Evolutionary conservation across 2,329 filamentous ascomycete genomes (phyloP), one percentile per base, ranked within the genome.

Genomic region (Microdochium trichocladiopsis): DNA sequence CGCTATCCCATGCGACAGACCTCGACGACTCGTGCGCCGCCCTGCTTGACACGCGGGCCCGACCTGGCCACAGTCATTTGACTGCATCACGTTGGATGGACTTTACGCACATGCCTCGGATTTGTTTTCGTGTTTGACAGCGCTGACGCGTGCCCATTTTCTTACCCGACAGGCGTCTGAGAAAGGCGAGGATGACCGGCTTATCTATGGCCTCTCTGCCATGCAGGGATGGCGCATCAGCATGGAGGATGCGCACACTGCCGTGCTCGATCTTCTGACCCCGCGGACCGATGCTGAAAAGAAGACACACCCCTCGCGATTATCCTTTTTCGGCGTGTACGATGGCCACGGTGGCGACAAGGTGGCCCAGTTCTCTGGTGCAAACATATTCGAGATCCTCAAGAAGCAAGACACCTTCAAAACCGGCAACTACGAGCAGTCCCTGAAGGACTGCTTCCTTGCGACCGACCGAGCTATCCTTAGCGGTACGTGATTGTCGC

Each of bases 151-250:
- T 21, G 54, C 50, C 31, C 51, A 28, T 47, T 51, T 56, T 47
- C 37, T 53, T 56, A 36, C 14, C 8, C 8, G 5, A 22, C 55
- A 97, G 94, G 79, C 85, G 74, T 99, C 94, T 66, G 86, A 87
- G 69, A 85, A 85, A 68, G 92, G 92, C 73, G 86, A 90, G 75
- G 92, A 97, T 88, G 91, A 95, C 60, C 86, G 90, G 68, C 84
- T 96, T 68, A 74, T 94, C 68, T 99, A 89, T 72, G 94, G 94
- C 67, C 85, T 97, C 60, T 99, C 94, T 60, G 91, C 91, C 73
- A 99, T 99, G 94, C 94, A 99, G 75, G 94, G 94, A 78, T 99
- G 94, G 94, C 88, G 94, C 76, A 97, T 99, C 75, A 96, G 90
- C 78, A 99, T 99, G 94, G 94, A 99, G 72, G 94, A 99, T 70